Base-by-base conservation (phyloP, 116 monocot species). In the Dioscorea cayenensis region DNA sequence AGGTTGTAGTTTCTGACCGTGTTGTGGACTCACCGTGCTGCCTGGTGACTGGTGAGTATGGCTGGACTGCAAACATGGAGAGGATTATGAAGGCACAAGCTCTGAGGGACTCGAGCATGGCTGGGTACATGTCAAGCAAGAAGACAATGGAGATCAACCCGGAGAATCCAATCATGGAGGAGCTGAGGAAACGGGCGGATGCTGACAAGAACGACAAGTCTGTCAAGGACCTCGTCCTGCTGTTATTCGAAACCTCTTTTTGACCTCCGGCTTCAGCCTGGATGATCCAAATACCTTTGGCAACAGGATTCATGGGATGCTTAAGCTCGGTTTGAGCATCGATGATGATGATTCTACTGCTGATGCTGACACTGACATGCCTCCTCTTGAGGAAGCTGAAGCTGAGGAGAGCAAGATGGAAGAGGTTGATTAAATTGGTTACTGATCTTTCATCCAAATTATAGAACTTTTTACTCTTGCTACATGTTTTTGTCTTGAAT, bases 111-210 rank as follows among this genome's bases (percentile, higher is more conserved):
- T 70, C 70, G 4, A 70, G 70, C 70, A 70, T 70, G 70, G 70
- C 70, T 58, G 70, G 70, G 13, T 70, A 70, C 70, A 70, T 70
- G 70, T 70, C 70, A 5, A 70, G 70, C 58, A 70, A 70, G 58
- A 70, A 70, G 70, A 70, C 70, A 14, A 70, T 70, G 70, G 70
- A 70, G 70, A 70, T 70, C 58, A 70, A 70, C 29, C 70, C 70
- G 28, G 70, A 70, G 70, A 70, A 70, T 28, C 18, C 70, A 1
- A 70, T 70, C 70, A 70, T 70, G 70, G 70, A 70, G 25, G 70
- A 70, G 70, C 70, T 70, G 14, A 28, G 70, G 70, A 70, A 70
- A 59, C 28, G 70, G 29, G 70, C 70, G 0, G 70, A 70, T 6
- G 70, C 70, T 32, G 70, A 70, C 70, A 70, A 70, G 70, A 70